phyloP scores from a whole-genome alignment of 176 grass and related monocot genomes.

The Carex littledalei region DNA sequence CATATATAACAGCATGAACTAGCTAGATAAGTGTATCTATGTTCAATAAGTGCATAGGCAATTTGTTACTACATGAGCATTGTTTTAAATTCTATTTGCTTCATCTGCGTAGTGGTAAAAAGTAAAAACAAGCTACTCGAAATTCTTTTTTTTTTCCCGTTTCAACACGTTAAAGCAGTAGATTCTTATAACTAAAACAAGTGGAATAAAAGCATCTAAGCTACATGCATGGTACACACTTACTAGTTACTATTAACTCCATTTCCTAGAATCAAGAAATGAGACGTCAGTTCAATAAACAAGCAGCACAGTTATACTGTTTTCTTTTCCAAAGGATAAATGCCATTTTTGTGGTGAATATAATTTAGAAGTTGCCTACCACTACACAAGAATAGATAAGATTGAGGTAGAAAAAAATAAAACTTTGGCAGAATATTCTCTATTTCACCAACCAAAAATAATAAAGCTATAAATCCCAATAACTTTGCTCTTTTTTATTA shows the following conservation, averaged over 20 bases:
- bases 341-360: constrained; percentile 12
- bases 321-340: neutral
- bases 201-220: neutral
- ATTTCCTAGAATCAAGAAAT: neutral
- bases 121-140: neutral
- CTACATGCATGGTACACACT: neutral
- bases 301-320: neutral
- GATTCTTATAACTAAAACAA: neutral
- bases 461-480: neutral
- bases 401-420: neutral
- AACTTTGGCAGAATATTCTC: neutral
- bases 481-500: neutral
- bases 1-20: neutral
- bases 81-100: neutral
- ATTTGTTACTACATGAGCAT: neutral
- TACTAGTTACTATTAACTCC: neutral
- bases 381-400: neutral
- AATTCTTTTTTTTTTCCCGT: neutral
- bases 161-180: neutral
- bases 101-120: neutral
- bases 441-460: constrained; percentile 9
- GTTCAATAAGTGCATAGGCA: neutral
- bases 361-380: neutral
- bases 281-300: neutral
- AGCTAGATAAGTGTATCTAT: neutral